Conservation (phyloP, 345 rosid species). For the Salix viminalis region DNA sequence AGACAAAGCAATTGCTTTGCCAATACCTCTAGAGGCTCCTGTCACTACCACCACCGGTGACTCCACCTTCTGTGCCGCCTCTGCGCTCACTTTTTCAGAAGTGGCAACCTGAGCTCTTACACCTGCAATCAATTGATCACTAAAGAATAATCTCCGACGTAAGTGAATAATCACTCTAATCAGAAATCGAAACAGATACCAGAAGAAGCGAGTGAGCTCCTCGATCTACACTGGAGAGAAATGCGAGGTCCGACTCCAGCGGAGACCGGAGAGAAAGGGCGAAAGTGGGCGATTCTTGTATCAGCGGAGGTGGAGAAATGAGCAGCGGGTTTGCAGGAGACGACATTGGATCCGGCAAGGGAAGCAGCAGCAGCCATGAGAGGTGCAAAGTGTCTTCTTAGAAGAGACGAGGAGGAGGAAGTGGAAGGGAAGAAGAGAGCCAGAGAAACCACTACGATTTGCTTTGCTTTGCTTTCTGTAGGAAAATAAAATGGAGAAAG, state of each 20-base stretch:
- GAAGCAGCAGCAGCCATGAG: conserved; percentile 46
- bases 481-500: neutral
- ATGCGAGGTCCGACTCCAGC: conserved; percentile 27
- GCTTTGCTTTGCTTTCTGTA: conserved; percentile 4
- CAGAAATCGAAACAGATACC: conserved; percentile 34
- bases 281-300: conserved; percentile 36
- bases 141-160: neutral
- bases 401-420: conserved; percentile 16
- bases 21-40: conserved; percentile 99
- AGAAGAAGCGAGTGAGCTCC: conserved; percentile 40
- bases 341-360: conserved; percentile 47
- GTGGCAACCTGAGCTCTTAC: conserved; percentile 70
- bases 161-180: neutral
- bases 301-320: conserved; percentile 19
- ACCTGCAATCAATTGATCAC: conserved; percentile 24
- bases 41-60: conserved; percentile 82
- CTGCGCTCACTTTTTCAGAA: conserved; percentile 42
- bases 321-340: conserved; percentile 42
- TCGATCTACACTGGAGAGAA: conserved; percentile 41
- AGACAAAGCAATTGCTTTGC: conserved; percentile 85
- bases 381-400: conserved; percentile 28
- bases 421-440: conserved; percentile 27
- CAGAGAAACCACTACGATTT: conserved; percentile 16
- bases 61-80: conserved; percentile 49
- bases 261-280: conserved; percentile 45